Base-by-base conservation (phyloP, 2,329 filamentous ascomycete species). In the Trichoderma sp. region DNA sequence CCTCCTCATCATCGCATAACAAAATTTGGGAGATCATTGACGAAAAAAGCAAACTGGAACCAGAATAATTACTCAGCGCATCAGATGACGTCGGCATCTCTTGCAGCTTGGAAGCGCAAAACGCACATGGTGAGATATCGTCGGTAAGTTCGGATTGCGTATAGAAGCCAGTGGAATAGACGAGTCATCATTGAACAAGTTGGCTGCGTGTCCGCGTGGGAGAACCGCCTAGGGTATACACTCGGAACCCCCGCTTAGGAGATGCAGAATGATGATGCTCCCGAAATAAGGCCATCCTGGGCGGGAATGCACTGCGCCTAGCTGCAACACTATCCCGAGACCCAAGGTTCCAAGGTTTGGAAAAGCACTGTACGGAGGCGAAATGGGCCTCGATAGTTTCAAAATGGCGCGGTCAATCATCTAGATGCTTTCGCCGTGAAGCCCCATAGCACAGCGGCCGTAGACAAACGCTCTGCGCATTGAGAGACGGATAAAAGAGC, bases 341-440 rank as follows among this genome's bases (percentile, higher is more conserved):
- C n/a, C 47, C 18, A 47, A 47, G 18, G 34, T 36, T 18, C 14
- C 18, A 18, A 43, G 18, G 18, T 12, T 18, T 21, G 3, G 8
- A 64, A 64, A 58, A 26, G 26, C 66, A 70, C 66, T 70, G 66
- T 70, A 70, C 30, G 66, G 66, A 58, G 66, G 66, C 65, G 26
- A 62, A 60, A 62, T 26, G 56, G 66, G 56, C 28, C 66, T 61
- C 36, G 32, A 67, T 39, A 28, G 32, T 36, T 64, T 18, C n/a
- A 26, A 30, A 70, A 53, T 70, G 57, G 56, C 51, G 64, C 64
- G 34, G 51, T 18, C 60, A 63, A 12, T 47, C 39, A 43, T 43
- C 39, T 47, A 18, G 60, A 43, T 36, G 34, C 14, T 24, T 51
- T 51, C 51, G 64, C 51, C 30, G 12, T 53, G 47, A 61, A 43